A percentile compares a stretch with the other conserved stretches of the same genome.
These are phyloP conservation scores for Neurospora sp. DNA, from an alignment of 495 filamentous ascomycete genomes.

Conservation along the genomic window DNA sequence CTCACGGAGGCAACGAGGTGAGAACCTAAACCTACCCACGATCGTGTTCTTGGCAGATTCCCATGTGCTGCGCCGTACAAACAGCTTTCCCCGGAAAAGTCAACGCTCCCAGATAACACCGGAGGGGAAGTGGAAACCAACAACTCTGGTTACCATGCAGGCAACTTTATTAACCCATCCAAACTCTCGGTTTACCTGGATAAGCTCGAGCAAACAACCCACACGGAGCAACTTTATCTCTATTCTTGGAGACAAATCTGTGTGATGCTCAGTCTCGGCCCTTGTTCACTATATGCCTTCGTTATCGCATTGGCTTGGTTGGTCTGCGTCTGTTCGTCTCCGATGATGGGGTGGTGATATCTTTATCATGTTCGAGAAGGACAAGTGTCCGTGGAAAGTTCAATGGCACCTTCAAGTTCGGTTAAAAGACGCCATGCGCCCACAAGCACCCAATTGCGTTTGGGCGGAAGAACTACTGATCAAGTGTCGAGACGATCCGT, in stretches of 20 bases:
- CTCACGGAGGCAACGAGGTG: neutral
- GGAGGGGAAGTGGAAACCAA: neutral
- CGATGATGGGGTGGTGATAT: neutral
- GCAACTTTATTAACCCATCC: too few relatives aligned
- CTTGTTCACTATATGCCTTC: neutral
- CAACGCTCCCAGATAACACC: neutral
- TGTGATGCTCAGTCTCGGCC: neutral
- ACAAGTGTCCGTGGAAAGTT: neutral
- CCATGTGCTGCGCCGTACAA: neutral
- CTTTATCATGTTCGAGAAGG: neutral
- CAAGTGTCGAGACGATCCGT: neutral
- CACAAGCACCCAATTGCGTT: neutral
- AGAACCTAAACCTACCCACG: neutral
- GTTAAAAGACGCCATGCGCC: neutral
- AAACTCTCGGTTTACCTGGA: conserved; percentile 14
- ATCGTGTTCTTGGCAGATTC: neutral
- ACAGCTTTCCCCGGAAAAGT: neutral
- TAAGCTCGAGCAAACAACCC: neutral
- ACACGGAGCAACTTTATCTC: conserved; percentile 13
- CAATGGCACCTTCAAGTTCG: neutral
- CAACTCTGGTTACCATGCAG: too few relatives aligned
- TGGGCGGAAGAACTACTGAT: neutral
- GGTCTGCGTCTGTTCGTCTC: neutral
- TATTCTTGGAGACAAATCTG: conserved; percentile 10
- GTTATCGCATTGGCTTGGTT: neutral